Evolutionary conservation across 108 stramenopile species (phyloP), one percentile per base, ranked within the genome.

Genomic region (Nannochloropsis oceanica): DNA sequence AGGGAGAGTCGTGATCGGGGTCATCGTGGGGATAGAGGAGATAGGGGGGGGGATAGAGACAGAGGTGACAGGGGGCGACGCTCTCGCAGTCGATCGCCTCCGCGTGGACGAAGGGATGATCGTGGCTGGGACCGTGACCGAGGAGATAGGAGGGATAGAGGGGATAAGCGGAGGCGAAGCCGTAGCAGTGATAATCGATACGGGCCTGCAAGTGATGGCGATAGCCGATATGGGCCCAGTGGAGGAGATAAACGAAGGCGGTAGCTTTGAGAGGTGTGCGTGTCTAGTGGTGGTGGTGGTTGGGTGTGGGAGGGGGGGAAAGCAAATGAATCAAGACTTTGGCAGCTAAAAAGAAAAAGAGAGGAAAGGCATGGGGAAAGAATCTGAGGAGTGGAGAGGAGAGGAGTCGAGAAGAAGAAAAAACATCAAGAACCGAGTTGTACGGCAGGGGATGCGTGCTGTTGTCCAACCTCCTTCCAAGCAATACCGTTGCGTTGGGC

Each of bases 1-100:
- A 86, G 42, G 25, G 85, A n/a, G 85, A 73, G 34, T 22, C 79
- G 80, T 9, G 84, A 85, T 13, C 84, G 84, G 13, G 34, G 80
- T 8, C 8, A 79, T 43, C 18, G 24, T 79, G 20, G 84, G n/a
- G 8, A 81, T 73, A 73, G 59, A 18, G 27, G 27, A 25, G 26
- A 81, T 8, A 26, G 13, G 10, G 81, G 81, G 18, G 84, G 84
- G 43, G 59, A 73, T 73, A 18, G 34, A 34, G 34, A 34, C 34
- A 34, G 34, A 34, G 34, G 34, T 34, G 34, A 34, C 34, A 34
- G 34, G 34, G 34, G 80, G 26, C 80, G 26, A 25, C 80, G 26
- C 13, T 27, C 80, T 27, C 80, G 80, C 26, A 81, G 80, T 27
- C 26, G 26, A 26, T 25, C 22, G n/a, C 73, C 73, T 73, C 73